Percentiles rank a stretch among this genome's conserved stretches.
Conservation (phyloP, 306 rosid species). For the Begonia peltatifolia region DNA sequence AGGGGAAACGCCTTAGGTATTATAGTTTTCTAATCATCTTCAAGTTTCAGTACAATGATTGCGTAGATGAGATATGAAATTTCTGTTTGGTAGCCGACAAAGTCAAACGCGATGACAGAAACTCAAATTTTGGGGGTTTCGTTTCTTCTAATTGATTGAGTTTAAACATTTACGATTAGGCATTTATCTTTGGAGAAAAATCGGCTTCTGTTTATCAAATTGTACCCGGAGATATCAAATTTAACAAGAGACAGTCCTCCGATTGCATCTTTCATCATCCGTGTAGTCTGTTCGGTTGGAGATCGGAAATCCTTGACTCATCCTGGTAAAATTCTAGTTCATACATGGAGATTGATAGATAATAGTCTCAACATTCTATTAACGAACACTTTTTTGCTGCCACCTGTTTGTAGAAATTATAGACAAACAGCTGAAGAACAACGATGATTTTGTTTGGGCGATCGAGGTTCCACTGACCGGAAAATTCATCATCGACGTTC, state of each 20-base stretch:
- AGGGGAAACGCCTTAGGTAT: too few relatives aligned
- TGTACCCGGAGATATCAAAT: conserved; percentile 80
- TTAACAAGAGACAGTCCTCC: conserved; percentile 80
- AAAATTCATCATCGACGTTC: conserved; percentile 85
- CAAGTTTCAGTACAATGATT: too few relatives aligned
- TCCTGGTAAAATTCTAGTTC: conserved; percentile 44
- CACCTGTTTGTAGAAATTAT: conserved; percentile 37
- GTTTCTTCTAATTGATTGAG: too few relatives aligned
- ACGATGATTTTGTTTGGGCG: conserved; percentile 89
- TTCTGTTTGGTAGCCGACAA: background rate
- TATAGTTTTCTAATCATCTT: too few relatives aligned
- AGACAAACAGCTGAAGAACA: conserved; percentile 64
- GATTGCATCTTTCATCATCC: conserved; percentile 69
- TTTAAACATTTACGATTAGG: conserved; percentile 21
- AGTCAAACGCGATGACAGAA: background rate
- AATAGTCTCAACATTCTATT: background rate
- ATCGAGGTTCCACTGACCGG: conserved; percentile 89
- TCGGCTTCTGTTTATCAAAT: conserved; percentile 52
- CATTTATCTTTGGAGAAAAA: conserved; percentile 88
- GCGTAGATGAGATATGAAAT: background rate
- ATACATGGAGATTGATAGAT: background rate
- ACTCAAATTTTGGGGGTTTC: too few relatives aligned
- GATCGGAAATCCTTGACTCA: conserved; percentile 69
- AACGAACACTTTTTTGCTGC: background rate
- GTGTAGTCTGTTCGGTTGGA: conserved; percentile 62